Conservation (phyloP, 2,329 filamentous ascomycete species). For the Colletotrichum theobromicola region DNA sequence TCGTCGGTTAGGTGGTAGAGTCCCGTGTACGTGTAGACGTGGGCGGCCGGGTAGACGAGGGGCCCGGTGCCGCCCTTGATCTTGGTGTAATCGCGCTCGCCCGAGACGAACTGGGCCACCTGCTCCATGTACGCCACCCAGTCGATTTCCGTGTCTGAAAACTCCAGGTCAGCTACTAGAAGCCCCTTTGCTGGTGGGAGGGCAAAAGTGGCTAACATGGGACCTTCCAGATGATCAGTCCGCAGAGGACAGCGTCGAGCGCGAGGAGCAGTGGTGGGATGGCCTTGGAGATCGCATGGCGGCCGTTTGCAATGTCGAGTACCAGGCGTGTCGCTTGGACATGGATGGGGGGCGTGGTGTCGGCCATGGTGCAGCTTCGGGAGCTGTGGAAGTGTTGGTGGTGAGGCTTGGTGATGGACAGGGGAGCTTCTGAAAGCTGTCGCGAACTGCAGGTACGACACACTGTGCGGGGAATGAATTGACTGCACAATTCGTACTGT, state of each 20-base stretch:
- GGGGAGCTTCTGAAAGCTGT: slow-evolving; percentile 20
- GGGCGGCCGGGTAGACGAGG: slow-evolving; percentile 91
- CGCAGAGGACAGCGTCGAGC: slow-evolving; percentile 74
- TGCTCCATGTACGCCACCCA: slow-evolving; percentile 98
- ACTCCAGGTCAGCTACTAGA: not conserved
- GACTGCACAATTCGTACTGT: not conserved
- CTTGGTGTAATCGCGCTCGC: slow-evolving; percentile 86
- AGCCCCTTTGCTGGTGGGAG: not conserved
- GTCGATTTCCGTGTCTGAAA: slow-evolving; percentile 91
- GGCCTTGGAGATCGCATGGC: slow-evolving; percentile 52
- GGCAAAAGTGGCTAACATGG: slow-evolving; percentile 67
- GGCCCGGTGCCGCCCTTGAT: slow-evolving; percentile 91
- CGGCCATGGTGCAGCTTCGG: slow-evolving; percentile 20
- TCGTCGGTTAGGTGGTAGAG: slow-evolving; percentile 80
- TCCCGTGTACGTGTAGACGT: slow-evolving; percentile 87
- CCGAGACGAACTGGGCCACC: slow-evolving; percentile 76
- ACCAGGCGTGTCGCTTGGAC: slow-evolving; percentile 26
- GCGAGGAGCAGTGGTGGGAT: slow-evolving; percentile 69
- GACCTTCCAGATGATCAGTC: slow-evolving; percentile 78
- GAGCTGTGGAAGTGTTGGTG: not conserved
- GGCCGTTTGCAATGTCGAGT: slow-evolving; percentile 52
- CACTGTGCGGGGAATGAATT: not conserved
- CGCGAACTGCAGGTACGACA: slow-evolving; percentile 1
- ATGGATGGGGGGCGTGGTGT: slow-evolving; percentile 4
- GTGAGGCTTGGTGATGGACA: slow-evolving; percentile 5